phyloP scores from a whole-genome alignment of 2,329 filamentous ascomycete genomes.

The Chaetoscypha palmicola region DNA sequence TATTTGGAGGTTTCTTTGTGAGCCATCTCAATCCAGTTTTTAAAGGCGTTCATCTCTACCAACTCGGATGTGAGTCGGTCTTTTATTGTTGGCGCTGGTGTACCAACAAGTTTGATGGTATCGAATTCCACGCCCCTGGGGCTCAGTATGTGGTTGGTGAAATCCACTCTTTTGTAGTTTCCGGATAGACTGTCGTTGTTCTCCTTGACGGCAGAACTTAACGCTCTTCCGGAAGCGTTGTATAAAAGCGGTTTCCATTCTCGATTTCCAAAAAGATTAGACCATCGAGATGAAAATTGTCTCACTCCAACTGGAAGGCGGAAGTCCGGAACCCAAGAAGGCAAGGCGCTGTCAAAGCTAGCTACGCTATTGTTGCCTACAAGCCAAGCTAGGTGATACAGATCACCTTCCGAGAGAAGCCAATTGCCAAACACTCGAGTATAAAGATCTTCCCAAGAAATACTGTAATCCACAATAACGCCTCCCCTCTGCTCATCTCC shows the following conservation, averaged over 20 bases:
- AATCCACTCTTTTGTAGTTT: too few relatives aligned
- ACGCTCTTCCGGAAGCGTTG: not conserved
- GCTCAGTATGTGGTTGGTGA: not conserved
- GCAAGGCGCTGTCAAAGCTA: not conserved
- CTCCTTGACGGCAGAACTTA: not conserved
- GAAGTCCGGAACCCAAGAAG: not conserved
- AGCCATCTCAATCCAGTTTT: too few relatives aligned
- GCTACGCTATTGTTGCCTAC: not conserved
- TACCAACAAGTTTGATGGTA: not conserved
- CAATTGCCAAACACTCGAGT: not conserved
- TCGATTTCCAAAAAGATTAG: not conserved
- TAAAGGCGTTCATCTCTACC: too few relatives aligned
- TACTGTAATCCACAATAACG: not conserved
- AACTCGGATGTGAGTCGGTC: too few relatives aligned
- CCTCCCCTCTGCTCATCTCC: not conserved
- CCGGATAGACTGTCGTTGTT: too few relatives aligned
- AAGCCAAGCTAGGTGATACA: not conserved
- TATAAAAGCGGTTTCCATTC: not conserved
- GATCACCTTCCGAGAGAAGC: not conserved
- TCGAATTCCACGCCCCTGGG: not conserved
- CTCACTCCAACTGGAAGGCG: not conserved
- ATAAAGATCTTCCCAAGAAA: not conserved
- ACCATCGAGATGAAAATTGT: not conserved
- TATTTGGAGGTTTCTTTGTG: too few relatives aligned
- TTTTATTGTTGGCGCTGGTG: too few relatives aligned